Evolutionary conservation across 371 early-diverging fungal genomes (phyloP), one percentile per base, ranked within the genome.

Genomic region (Lichtheimia hyalospora): DNA sequence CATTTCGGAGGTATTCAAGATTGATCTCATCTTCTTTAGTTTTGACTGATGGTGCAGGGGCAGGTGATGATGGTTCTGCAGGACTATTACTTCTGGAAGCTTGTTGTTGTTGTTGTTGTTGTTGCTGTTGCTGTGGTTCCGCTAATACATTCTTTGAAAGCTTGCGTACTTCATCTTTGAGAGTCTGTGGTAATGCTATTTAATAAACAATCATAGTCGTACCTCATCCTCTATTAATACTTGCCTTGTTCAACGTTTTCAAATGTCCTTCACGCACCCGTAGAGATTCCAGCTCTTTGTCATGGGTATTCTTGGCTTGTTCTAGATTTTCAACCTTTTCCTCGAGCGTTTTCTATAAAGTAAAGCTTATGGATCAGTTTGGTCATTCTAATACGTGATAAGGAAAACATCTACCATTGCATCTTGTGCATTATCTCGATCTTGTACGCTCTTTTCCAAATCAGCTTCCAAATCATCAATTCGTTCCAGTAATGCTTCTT

Each of bases 1-100:
- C 88, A 58, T 92, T 87, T 62, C 90, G 85, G 55, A 95, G 68
- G 61, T 96, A 96, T 67, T 95, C 94, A n/a, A 91, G 62, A 57
- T 92, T 91, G 48, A 90, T 69, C 54, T 74, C 80, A 28, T 84
- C 87, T 20, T 75, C 77, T 27, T 77, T 71, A 10, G n/a, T 21
- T 24, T 61, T 57, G 49, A 49, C 16, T 6, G 20, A 56, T 50
- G 48, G 44, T 28, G 7, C 58, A 3, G 63, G 56, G 3, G 64
- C 43, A 28, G 74, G 53, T 55, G 71, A 52, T 53, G 73, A 46
- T 52, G 65, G 56, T 43, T 62, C 42, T 57, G 48, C 34, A 34
- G 34, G 34, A 34, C 34, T 34, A 34, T 10, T 34, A 10, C 49
- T 46, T 63, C 42, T 51, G 57, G 27, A 58, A 48, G 48, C 27